These are phyloP conservation scores for Monosporascus ibericus DNA, from an alignment of 2,329 filamentous ascomycete genomes.

Conservation along the genomic window DNA sequence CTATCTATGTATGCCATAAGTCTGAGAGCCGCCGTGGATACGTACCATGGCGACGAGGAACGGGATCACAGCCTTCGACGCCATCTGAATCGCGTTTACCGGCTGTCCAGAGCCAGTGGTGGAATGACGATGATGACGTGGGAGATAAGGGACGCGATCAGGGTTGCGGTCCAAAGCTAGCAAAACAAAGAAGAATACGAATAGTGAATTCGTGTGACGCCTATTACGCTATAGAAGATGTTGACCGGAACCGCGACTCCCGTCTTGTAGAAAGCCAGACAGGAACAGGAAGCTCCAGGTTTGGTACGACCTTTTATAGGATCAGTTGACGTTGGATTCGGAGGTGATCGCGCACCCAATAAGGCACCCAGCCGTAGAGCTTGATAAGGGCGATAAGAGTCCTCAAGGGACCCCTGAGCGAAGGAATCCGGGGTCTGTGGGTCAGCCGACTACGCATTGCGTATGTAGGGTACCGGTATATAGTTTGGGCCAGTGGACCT, in stretches of 20 bases:
- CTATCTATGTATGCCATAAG: too few relatives aligned
- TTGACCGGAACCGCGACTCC: neutral
- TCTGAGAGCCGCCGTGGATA: too few relatives aligned
- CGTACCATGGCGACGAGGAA: constrained; percentile 73
- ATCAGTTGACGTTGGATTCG: too few relatives aligned
- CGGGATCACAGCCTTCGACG: constrained; percentile 65
- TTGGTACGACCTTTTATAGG: too few relatives aligned
- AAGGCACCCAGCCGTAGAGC: neutral
- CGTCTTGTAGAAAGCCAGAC: too few relatives aligned
- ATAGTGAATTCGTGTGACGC: neutral
- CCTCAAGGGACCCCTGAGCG: neutral
- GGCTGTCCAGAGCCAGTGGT: neutral
- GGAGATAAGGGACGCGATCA: neutral
- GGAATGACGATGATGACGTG: neutral
- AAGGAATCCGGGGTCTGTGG: neutral
- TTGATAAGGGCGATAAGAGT: neutral
- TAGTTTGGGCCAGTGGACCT: neutral
- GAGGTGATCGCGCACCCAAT: too few relatives aligned
- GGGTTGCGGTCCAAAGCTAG: neutral
- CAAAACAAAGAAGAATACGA: neutral
- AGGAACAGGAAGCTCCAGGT: too few relatives aligned
- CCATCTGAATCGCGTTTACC: constrained; percentile 46
- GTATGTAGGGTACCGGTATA: neutral
- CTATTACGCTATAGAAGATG: neutral
- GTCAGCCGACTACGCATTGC: neutral